phyloP scores from a whole-genome alignment of 805 yeast species.

The Sugiyamaella americana region DNA sequence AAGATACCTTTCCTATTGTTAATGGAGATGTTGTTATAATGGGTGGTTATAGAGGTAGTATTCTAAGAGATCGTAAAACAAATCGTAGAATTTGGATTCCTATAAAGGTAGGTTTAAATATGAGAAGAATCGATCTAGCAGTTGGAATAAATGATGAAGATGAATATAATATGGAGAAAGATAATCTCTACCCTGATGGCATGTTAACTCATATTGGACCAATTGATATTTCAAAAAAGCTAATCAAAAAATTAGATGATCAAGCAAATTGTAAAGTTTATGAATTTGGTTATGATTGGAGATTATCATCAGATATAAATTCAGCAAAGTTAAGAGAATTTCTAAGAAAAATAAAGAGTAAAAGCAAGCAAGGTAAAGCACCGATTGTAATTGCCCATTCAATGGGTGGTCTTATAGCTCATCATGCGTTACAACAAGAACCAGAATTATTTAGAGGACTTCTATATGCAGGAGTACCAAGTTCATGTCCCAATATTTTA shows the following conservation, averaged over 20 bases:
- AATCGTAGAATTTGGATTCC: conserved; percentile 80
- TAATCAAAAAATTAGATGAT: conserved; percentile 46
- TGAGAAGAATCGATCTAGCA: conserved; percentile 60
- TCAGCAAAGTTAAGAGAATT: conserved; percentile 47
- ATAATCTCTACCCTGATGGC: conserved; percentile 62
- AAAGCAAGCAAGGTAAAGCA: conserved; percentile 33
- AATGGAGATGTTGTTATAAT: conserved; percentile 74
- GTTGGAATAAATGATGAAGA: conserved; percentile 71
- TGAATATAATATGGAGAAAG: conserved; percentile 42
- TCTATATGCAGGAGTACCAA: conserved; percentile 77
- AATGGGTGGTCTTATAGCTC: conserved; percentile 89
- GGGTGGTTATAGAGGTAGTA: conserved; percentile 88
- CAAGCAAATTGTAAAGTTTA: conserved; percentile 53
- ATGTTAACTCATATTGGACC: conserved; percentile 82
- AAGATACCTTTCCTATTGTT: conserved; percentile 35
- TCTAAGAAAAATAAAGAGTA: conserved; percentile 36
- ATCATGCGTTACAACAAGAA: conserved; percentile 62
- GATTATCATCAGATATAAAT: conserved; percentile 58
- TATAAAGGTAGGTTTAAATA: conserved; percentile 70
- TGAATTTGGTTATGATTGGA: conserved; percentile 93
- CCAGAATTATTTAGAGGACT: conserved; percentile 69
- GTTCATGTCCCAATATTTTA: conserved; percentile 75
- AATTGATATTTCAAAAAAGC: conserved; percentile 62
- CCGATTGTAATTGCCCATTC: conserved; percentile 78
- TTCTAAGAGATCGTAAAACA: conserved; percentile 60